Percentiles rank a stretch among this genome's conserved stretches.
Conservation (phyloP, 78 protist genomes). For the Dictyostelium citrinum region DNA sequence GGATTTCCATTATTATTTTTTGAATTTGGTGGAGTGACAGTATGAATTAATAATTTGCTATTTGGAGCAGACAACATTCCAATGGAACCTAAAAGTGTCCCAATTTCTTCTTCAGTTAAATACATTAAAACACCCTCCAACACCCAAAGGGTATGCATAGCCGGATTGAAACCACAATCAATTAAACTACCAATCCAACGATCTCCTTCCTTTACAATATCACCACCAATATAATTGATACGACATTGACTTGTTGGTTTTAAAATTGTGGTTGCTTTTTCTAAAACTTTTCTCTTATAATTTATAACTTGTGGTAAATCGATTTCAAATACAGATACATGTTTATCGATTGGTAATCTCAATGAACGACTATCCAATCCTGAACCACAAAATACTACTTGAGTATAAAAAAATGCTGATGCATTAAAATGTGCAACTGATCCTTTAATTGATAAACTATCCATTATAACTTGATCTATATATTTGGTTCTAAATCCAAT, state of each 20-base stretch:
- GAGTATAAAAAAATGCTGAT: background rate
- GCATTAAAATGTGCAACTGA: slow-evolving; percentile 1
- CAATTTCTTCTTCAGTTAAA: background rate
- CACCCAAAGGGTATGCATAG: slow-evolving; percentile 26
- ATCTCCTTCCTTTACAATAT: background rate
- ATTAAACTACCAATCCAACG: slow-evolving; percentile 2
- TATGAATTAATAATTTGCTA: slow-evolving; percentile 10
- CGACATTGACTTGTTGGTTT: background rate
- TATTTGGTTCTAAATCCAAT: slow-evolving; percentile 9
- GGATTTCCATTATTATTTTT: background rate
- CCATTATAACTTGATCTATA: slow-evolving; percentile 13
- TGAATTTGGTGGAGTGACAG: background rate
- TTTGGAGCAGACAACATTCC: background rate
- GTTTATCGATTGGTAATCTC: slow-evolving; percentile 8
- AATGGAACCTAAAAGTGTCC: background rate
- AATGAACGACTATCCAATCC: slow-evolving; percentile 34
- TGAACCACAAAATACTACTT: slow-evolving; percentile 27
- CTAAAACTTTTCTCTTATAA: background rate
- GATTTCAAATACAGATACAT: slow-evolving; percentile 7
- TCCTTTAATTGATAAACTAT: background rate
- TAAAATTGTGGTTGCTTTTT: background rate
- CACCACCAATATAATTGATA: background rate
- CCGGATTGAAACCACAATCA: slow-evolving; percentile 16
- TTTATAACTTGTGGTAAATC: slow-evolving; percentile 25
- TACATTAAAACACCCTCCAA: slow-evolving; percentile 57